Base-by-base conservation (phyloP, 208 protist genomes). In the Wallacemonas sp. region DNA sequence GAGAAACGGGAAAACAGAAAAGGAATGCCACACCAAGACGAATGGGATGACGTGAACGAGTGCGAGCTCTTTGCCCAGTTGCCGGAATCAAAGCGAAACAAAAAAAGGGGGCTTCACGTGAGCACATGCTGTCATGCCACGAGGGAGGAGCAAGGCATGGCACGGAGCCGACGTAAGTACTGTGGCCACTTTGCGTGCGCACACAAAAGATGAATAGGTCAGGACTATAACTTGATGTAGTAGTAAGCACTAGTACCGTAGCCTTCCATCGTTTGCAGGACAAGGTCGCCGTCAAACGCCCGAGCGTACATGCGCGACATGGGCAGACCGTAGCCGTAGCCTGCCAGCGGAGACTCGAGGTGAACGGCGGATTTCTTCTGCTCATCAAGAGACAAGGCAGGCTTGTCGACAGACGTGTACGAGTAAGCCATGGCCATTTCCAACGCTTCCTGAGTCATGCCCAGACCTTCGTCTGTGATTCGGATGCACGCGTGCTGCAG, bases 241-340 rank as follows among this genome's bases (percentile, higher is more conserved):
- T 96, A 87, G 75, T 96, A 97, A 0, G 91, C 92, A n/a, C 94
- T 78, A 6, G 95, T 97, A 26, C 95, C 93, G 61, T 87, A 94
- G 10, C 93, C 92, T 52, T 98, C 93, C 87, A 98, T 94, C 8
- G 88, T 91, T 50, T 95, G 91, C 8, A 98, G 46, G 19, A 87
- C 54, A 3, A 98, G 78, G 66, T 98, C 97, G 8, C 97, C 97
- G 33, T 89, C 93, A 71, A 98, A 97, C 10, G 92, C 87, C 39
- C 81, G 81, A 24, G 95, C 93, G 78, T 98, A 98, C 34, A 97
- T 75, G 27, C 93, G 81, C 6, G 84, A 92, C 71, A 98, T 87
- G 1, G 97, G 97, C 29, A 98, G 70, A 4, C 97, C 97, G 66
- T 97, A 98, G 0, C 97, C 97, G 50, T 96, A 98, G 15, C 97